Base-by-base conservation (phyloP, 2,329 filamentous ascomycete species). In the Ramularia endophylla region DNA sequence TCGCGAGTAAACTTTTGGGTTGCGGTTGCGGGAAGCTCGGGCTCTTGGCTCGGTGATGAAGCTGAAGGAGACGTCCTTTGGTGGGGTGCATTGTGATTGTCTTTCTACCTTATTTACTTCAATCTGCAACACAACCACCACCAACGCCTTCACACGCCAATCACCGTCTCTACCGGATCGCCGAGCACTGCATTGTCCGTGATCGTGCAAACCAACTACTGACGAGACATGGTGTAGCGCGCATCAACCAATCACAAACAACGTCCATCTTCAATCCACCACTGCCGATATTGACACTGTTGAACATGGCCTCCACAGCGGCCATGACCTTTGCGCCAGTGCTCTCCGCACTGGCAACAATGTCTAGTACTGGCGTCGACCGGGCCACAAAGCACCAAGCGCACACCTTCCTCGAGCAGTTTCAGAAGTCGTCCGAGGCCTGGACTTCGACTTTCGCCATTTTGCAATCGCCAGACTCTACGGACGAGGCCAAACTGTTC, bases 371-470 rank as follows among this genome's bases (percentile, higher is more conserved):
- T 67, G 84, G 81, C 54, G 49, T 44, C 15, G 81, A 90, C 61
- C 78, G 84, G 59, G 77, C 83, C 52, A 80, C 85, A 61, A 97
- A 97, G 73, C 83, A 84, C 64, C 84, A 88, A 65, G 89, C 87
- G 46, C 89, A 95, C 62, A 81, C 90, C 63, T 98, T 83, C 64
- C 75, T 98, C 46, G 86, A 94, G 68, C 82, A 80, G 56, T 98
- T 97, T 68, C 92, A 98, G 77, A 98, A 98, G 79, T 97, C 92
- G 65, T 75, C 85, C 61, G 86, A 87, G 63, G 92, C 92, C 54
- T 98, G 92, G 92, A 83, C 82, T 32, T 83, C 84, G 34, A 89
- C 88, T 48, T 83, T 95, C 63, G 78, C 81, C 39, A 86, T 98
- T 49, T 72, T 98, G 48, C 87, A 94, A 64, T 85, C 87, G 12